Evolutionary conservation across 805 yeast genomes (phyloP).

Genomic region (Saccharomycopsis sp.): DNA sequence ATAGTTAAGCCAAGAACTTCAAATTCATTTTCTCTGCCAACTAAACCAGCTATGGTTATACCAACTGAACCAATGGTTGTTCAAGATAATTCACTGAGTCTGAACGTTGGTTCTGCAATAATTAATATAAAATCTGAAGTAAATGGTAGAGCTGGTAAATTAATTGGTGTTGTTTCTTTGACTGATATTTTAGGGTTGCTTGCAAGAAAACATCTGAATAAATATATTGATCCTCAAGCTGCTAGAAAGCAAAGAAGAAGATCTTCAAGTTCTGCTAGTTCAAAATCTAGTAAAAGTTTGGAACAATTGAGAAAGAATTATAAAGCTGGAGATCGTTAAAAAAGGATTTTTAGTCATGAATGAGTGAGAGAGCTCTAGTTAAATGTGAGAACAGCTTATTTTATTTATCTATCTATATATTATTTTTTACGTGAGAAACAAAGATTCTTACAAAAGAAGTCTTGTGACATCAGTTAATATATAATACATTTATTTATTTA

Average conservation of each 20-base stretch:
- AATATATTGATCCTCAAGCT: constrained; percentile 66
- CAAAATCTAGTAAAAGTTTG: constrained; percentile 15
- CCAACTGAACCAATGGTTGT: background rate
- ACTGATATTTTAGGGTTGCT: constrained; percentile 83
- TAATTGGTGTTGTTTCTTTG: constrained; percentile 85
- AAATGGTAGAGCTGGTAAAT: constrained; percentile 64
- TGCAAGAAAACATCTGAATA: constrained; percentile 46
- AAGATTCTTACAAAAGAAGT: too few species aligned
- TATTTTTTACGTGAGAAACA: too few species aligned
- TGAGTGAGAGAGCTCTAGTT: too few species aligned
- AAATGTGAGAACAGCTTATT: too few species aligned
- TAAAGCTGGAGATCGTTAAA: constrained; percentile 20
- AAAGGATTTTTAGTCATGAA: too few species aligned
- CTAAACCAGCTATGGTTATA: constrained; percentile 16
- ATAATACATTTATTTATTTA: too few species aligned
- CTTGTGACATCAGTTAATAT: too few species aligned
- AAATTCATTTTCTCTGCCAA: constrained; percentile 22
- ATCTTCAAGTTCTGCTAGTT: constrained; percentile 16
- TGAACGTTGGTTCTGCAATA: background rate
- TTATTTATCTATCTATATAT: too few species aligned
- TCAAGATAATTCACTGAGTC: background rate
- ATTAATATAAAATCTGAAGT: constrained; percentile 28
- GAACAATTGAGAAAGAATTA: constrained; percentile 9
- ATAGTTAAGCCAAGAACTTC: constrained; percentile 51
- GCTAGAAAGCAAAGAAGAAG: constrained; percentile 38